These are phyloP conservation scores for Solanum verrucosum DNA, from an alignment of 257 asterid genomes.

Conservation along the genomic window DNA sequence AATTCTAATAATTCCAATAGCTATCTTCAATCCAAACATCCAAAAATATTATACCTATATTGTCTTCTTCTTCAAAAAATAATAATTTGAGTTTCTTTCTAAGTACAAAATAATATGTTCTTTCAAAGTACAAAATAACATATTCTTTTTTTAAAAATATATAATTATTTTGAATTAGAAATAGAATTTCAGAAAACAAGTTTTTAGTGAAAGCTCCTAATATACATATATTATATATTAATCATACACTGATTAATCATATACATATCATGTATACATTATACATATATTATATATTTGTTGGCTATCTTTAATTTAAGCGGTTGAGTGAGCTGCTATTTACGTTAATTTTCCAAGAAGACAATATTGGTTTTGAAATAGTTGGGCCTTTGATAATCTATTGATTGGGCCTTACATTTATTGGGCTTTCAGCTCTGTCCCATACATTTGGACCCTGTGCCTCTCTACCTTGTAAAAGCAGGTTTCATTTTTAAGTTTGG, in stretches of 20 bases:
- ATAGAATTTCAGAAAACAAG: neutral
- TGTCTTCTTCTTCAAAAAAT: neutral
- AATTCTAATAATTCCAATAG: neutral
- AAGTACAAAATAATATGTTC: neutral
- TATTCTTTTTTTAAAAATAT: accelerated
- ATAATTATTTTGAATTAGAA: too few species aligned
- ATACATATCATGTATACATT: too few species aligned
- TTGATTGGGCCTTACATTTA: neutral
- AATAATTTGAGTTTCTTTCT: neutral
- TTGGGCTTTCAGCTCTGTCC: neutral
- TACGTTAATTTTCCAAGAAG: too few species aligned
- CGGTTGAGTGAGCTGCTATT: too few species aligned
- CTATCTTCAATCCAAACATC: neutral
- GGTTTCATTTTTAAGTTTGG: neutral
- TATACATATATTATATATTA: too few species aligned
- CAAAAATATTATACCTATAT: neutral
- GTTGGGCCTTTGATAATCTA: neutral
- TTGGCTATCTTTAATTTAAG: neutral
- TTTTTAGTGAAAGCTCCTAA: neutral
- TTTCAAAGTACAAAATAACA: neutral
- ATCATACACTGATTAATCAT: too few species aligned
- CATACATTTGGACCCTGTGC: neutral
- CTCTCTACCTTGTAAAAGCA: neutral
- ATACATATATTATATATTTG: too few species aligned
- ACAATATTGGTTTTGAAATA: neutral